phyloP scores from a whole-genome alignment of 2,329 filamentous ascomycete genomes.

The Penicillium brevicompactum region DNA sequence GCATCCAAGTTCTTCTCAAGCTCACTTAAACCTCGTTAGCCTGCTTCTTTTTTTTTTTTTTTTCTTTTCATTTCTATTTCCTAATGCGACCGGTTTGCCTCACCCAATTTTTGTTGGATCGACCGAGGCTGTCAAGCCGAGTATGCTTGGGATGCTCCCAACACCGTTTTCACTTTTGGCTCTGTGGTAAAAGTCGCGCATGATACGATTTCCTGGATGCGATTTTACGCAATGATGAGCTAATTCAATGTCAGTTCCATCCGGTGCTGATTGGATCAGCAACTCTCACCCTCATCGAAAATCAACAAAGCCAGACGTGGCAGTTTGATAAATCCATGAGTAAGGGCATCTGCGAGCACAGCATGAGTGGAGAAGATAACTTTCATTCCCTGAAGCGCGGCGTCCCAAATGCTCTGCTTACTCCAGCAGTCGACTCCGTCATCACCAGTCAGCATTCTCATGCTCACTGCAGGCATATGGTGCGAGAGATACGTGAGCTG shows the following conservation, averaged over 20 bases:
- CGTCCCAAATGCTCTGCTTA: constrained; percentile 3
- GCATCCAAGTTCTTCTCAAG: constrained; percentile 6
- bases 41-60: neutral
- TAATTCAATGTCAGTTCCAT: neutral
- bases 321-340: constrained; percentile 4
- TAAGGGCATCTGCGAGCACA: constrained; percentile 6
- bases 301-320: constrained; percentile 1
- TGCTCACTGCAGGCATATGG: neutral
- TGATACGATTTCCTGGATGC: constrained; percentile 4
- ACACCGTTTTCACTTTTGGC: neutral
- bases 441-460: constrained; percentile 3
- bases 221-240: constrained; percentile 7
- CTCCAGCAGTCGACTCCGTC: constrained; percentile 7
- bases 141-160: neutral
- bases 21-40: constrained; percentile 1
- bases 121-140: neutral
- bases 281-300: constrained; percentile 6
- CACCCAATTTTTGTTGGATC: constrained; percentile 4
- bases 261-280: neutral
- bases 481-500: neutral
- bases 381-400: constrained; percentile 1
- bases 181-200: constrained; percentile 4
- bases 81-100: neutral
- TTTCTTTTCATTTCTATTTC: neutral
- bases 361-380: constrained; percentile 4